Conservation (phyloP, 768 basidiomycete genomes). For the Tulasnella sp. region DNA sequence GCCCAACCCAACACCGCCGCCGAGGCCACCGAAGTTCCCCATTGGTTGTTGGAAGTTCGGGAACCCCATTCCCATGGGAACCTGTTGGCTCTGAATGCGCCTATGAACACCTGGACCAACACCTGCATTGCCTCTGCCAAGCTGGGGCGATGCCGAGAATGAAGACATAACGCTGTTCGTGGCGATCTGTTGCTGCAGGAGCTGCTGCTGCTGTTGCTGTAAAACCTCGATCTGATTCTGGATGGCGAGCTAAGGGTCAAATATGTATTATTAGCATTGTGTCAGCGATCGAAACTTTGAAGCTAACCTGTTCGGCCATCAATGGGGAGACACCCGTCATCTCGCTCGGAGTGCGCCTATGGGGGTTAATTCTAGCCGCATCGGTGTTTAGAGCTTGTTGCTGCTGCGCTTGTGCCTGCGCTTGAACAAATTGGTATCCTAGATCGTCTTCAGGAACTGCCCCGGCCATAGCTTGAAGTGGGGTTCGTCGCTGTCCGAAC, state of each 20-base stretch:
- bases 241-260: slow-evolving; percentile 54
- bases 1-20: slow-evolving; percentile 29
- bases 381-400: slow-evolving; percentile 28
- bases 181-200: slow-evolving; percentile 83
- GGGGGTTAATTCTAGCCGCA: slow-evolving; percentile 27
- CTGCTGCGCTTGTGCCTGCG: slow-evolving; percentile 28
- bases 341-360: slow-evolving; percentile 43
- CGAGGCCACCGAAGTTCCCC: slow-evolving; percentile 15
- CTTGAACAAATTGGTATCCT: slow-evolving; percentile 76
- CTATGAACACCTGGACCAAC: slow-evolving; percentile 40
- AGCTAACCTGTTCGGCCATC: slow-evolving; percentile 86
- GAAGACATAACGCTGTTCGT: slow-evolving; percentile 67
- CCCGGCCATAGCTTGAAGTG: slow-evolving; percentile 48
- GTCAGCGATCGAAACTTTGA: background rate
- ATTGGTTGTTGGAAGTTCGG: slow-evolving; percentile 23
- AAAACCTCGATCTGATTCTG: slow-evolving; percentile 85
- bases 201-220: slow-evolving; percentile 81
- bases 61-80: slow-evolving; percentile 50
- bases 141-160: slow-evolving; percentile 57
- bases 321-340: slow-evolving; percentile 51
- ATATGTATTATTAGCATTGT: slow-evolving; percentile 5
- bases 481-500: slow-evolving; percentile 59
- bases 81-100: slow-evolving; percentile 63
- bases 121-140: slow-evolving; percentile 30
- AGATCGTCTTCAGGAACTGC: slow-evolving; percentile 57